Percentiles rank a stretch among this genome's conserved stretches.
These are phyloP conservation scores for Plantago elongata DNA, from an alignment of 257 asterid genomes.

Conservation along the genomic window DNA sequence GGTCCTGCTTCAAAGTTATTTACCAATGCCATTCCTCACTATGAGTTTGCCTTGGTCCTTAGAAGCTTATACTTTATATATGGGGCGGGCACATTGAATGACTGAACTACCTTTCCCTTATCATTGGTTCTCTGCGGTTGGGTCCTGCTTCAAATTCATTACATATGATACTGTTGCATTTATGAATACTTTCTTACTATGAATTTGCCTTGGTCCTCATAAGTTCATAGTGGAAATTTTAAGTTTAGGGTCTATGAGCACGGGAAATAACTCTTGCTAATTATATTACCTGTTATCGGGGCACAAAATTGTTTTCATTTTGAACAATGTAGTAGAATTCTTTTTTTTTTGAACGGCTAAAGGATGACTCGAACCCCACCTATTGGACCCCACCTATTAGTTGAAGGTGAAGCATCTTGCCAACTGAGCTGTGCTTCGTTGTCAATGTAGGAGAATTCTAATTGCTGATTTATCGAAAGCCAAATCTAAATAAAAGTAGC, in stretches of 20 bases:
- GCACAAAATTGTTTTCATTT: background rate
- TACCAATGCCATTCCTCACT: background rate
- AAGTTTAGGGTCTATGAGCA: too few species aligned
- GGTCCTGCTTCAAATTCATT: background rate
- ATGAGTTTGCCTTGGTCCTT: constrained; percentile 10
- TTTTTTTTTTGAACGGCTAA: too few species aligned
- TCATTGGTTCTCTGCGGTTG: background rate
- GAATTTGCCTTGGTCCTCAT: constrained; percentile 2
- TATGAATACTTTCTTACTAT: background rate
- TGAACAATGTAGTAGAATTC: background rate
- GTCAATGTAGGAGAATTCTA: background rate
- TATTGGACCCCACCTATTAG: too few species aligned
- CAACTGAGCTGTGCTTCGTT: too few species aligned
- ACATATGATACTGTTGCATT: background rate
- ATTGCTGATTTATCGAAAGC: constrained; percentile 6
- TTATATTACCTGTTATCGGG: too few species aligned
- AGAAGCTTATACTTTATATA: too few species aligned
- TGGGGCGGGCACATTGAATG: too few species aligned
- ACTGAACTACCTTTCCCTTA: background rate
- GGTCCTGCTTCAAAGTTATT: background rate
- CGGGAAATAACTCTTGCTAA: too few species aligned
- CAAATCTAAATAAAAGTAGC: background rate
- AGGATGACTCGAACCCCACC: too few species aligned
- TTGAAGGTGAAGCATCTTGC: too few species aligned
- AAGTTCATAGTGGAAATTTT: too few species aligned